Conservation (phyloP, 2,329 filamentous ascomycete species). For the Ceratocystis eucalypticola region DNA sequence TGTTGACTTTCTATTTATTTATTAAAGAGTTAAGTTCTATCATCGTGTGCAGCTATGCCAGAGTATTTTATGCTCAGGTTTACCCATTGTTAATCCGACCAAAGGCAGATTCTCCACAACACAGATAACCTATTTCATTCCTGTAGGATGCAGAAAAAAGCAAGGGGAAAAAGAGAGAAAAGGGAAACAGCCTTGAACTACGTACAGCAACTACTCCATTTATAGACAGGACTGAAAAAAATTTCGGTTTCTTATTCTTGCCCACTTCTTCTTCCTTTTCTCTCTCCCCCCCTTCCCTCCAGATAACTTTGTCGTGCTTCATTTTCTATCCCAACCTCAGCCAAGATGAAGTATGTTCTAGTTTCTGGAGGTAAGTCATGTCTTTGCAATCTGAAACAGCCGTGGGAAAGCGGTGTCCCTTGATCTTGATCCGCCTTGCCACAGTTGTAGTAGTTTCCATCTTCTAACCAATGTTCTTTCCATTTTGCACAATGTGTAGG, state of each 20-base stretch:
- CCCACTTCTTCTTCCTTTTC: constrained; percentile 17
- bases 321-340: constrained; percentile 6
- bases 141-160: neutral
- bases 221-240: constrained; percentile 18
- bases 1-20: too few relatives aligned
- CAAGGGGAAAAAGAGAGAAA: neutral
- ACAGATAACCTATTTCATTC: neutral
- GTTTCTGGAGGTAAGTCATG: constrained; percentile 53
- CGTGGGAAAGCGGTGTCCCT: constrained; percentile 3
- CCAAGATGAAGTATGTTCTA: constrained; percentile 67
- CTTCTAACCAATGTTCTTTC: constrained; percentile 10
- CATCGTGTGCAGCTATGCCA: too few relatives aligned
- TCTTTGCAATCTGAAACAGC: too few relatives aligned
- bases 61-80: too few relatives aligned
- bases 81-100: too few relatives aligned
- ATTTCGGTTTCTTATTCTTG: constrained; percentile 10
- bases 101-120: too few relatives aligned
- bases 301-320: constrained; percentile 17
- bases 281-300: constrained; percentile 18
- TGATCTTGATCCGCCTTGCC: constrained; percentile 20
- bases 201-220: constrained; percentile 14
- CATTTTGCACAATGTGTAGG: constrained; percentile 22
- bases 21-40: too few relatives aligned
- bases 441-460: constrained; percentile 2
- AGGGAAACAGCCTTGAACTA: neutral